phyloP scores from a whole-genome alignment of 169 alveolate genomes.

The Plasmodium knowlesi region DNA sequence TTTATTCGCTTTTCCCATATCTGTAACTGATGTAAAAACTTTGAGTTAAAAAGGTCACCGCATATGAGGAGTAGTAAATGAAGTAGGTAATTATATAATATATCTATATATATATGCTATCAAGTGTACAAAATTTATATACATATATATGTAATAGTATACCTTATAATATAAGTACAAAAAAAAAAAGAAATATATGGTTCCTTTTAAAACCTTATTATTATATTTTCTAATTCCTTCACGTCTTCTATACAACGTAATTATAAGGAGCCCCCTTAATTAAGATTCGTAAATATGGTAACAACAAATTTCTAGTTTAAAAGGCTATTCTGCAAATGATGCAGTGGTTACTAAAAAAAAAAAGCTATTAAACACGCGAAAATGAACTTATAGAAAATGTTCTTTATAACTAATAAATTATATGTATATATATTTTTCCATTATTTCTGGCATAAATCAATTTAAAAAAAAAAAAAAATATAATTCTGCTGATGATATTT shows the following conservation, averaged over 20 bases:
- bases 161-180: neutral
- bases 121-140: too few species aligned
- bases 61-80: neutral
- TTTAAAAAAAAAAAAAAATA: too few species aligned
- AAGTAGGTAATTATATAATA: neutral
- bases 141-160: neutral
- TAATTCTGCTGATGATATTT: neutral
- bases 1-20: slow-evolving; percentile 4
- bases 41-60: neutral
- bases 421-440: too few species aligned
- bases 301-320: neutral
- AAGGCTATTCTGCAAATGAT: neutral
- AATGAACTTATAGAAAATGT: neutral
- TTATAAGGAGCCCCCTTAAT: neutral
- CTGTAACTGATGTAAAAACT: neutral
- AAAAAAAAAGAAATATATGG: neutral
- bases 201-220: neutral
- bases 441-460: neutral
- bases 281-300: neutral
- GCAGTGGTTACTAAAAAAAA: neutral
- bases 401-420: neutral
- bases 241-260: neutral
- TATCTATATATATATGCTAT: neutral
- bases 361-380: neutral
- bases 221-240: neutral